These are phyloP conservation scores for Terana coerulea DNA, from an alignment of 768 basidiomycete species.

Conservation along the genomic window DNA sequence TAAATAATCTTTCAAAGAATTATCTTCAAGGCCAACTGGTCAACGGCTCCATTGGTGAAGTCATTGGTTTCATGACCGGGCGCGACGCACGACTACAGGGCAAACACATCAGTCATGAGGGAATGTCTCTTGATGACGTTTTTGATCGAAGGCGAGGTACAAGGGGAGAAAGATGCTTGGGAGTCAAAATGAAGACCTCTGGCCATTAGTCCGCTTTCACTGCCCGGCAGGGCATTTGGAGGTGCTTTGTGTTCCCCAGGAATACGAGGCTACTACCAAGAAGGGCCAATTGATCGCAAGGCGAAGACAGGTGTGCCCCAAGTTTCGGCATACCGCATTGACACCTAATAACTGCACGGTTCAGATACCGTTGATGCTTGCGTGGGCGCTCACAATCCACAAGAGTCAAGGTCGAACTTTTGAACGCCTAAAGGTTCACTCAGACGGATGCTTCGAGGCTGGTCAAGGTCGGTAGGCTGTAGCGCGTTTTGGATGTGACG, in stretches of 20 bases:
- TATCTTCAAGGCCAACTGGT: slow-evolving; percentile 61
- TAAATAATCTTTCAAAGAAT: too few relatives aligned
- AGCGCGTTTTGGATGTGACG: not conserved
- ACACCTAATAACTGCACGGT: not conserved
- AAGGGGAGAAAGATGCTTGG: not conserved
- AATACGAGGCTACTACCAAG: slow-evolving; percentile 35
- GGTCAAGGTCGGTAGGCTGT: slow-evolving; percentile 56
- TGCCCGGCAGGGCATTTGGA: slow-evolving; percentile 21
- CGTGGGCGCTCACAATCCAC: slow-evolving; percentile 85
- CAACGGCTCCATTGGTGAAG: slow-evolving; percentile 65
- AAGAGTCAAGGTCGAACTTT: slow-evolving; percentile 90
- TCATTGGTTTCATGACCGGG: slow-evolving; percentile 41
- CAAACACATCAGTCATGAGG: slow-evolving; percentile 4
- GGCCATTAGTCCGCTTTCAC: slow-evolving; percentile 13
- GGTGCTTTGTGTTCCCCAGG: slow-evolving; percentile 47
- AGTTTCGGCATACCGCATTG: not conserved
- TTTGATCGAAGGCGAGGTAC: not conserved
- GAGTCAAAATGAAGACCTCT: not conserved
- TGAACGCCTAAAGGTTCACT: slow-evolving; percentile 75
- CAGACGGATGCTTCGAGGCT: slow-evolving; percentile 70
- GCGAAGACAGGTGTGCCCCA: slow-evolving; percentile 20
- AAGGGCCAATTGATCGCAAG: slow-evolving; percentile 26
- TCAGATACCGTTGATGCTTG: slow-evolving; percentile 56
- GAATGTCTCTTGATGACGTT: not conserved
- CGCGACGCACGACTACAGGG: slow-evolving; percentile 7